Evolutionary conservation across 139 green algal genomes (phyloP), one percentile per base, ranked within the genome.

Genomic region (Deuterostichococcus epilithicus): DNA sequence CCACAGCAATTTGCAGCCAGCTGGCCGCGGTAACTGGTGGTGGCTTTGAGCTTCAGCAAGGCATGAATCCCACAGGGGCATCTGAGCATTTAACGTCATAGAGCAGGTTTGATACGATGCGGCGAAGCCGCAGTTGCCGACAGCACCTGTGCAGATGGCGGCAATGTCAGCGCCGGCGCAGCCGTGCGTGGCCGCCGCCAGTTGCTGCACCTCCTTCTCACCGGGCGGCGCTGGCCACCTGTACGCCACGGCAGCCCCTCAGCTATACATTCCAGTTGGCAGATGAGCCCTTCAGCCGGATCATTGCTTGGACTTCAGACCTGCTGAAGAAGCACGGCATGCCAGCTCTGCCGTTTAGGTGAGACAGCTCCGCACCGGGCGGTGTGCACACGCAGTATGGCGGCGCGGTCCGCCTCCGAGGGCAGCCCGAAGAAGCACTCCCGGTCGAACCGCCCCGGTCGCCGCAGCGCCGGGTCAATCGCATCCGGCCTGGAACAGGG

Each of bases 111-210:
- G n/a, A n/a, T n/a, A n/a, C n/a, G n/a, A n/a, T n/a, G n/a, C n/a
- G n/a, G n/a, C n/a, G n/a, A n/a, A n/a, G n/a, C n/a, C n/a, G n/a
- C n/a, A n/a, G 42, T 13, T 52, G 10, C 13, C 13, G 52, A 80
- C 81, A 5, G 89, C 91, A 5, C 80, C 82, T 1, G 83, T 81
- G 65, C 82, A 86, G 2, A 96, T 85, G 1, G 87, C 87, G 23
- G 85, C 74, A 42, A 96, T 83, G 81, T 96, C 92, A 0, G 92
- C 92, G 28, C 91, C 91, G 23, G 89, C 90, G 76, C 73, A 92
- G 18, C 90, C 90, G 39, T 92, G 85, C 23, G 89, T 89, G 1
- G 78, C 74, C 4, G 74, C 81, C 4, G 87, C 89, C 42, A 94
- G 52, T 22, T 72, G 67, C n/a, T 68, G 20, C 67, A 90, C 76